These are phyloP conservation scores for Lepiota subincarnata DNA, from an alignment of 768 basidiomycete genomes.

Conservation along the genomic window DNA sequence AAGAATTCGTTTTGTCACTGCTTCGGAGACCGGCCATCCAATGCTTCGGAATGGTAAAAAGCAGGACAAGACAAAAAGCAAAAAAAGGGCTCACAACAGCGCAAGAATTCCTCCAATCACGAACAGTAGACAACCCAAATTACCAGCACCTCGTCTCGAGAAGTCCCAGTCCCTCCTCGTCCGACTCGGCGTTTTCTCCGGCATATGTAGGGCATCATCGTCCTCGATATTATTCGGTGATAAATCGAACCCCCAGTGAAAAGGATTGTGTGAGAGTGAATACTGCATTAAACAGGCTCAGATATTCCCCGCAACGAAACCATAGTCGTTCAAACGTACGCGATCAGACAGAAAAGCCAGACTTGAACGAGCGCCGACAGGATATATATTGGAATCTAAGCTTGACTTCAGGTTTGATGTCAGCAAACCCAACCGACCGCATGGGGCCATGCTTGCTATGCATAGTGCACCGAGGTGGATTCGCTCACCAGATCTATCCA, in stretches of 20 bases:
- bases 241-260: slow-evolving; percentile 51
- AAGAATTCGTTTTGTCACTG: slow-evolving; percentile 19
- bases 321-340: slow-evolving; percentile 13
- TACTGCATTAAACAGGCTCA: slow-evolving; percentile 30
- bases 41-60: slow-evolving; percentile 20
- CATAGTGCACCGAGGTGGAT: not conserved
- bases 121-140: slow-evolving; percentile 52
- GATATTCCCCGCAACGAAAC: not conserved
- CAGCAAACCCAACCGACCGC: not conserved
- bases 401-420: slow-evolving; percentile 17
- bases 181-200: slow-evolving; percentile 21
- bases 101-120: slow-evolving; percentile 40
- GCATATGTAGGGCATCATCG: slow-evolving; percentile 32
- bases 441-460: not conserved
- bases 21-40: slow-evolving; percentile 34
- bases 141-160: slow-evolving; percentile 62
- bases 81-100: slow-evolving; percentile 49
- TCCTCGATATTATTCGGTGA: slow-evolving; percentile 39
- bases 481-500: slow-evolving; percentile 12
- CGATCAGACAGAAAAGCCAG: slow-evolving; percentile 23
- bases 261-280: slow-evolving; percentile 50
- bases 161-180: slow-evolving; percentile 45
- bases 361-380: slow-evolving; percentile 26
- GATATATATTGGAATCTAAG: slow-evolving; percentile 29
- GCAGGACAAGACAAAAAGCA: not conserved